Percentiles rank a stretch among this genome's conserved stretches.
Evolutionary conservation across 2,329 filamentous ascomycete species (phyloP).

Genomic region (Colletotrichum eleusines): DNA sequence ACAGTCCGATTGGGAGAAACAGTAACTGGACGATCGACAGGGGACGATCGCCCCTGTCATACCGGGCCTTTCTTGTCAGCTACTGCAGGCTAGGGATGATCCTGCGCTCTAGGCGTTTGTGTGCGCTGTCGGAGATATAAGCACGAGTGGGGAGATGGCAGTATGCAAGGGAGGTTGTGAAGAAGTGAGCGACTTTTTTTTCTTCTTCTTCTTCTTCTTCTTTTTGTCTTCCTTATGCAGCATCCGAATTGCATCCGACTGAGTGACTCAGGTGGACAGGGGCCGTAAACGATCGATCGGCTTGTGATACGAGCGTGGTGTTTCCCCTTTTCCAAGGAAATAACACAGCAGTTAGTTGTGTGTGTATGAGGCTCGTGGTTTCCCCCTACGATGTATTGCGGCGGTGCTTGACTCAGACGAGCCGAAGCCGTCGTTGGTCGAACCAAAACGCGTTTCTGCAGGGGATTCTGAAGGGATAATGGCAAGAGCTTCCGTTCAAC

Average conservation of each 20-base stretch:
- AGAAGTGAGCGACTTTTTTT: conserved; percentile 7
- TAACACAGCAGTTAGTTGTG: background rate
- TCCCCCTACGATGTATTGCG: conserved; percentile 19
- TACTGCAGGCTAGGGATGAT: conserved; percentile 29
- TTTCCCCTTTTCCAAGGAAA: conserved; percentile 7
- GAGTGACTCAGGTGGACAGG: background rate
- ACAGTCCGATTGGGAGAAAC: conserved; percentile 28
- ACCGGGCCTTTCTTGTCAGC: conserved; percentile 17
- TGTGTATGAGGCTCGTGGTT: conserved; percentile 1
- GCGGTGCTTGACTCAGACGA: conserved; percentile 3
- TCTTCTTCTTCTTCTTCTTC: background rate
- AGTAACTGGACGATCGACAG: conserved; percentile 31
- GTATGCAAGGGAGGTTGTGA: conserved; percentile 31
- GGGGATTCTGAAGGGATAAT: conserved; percentile 14
- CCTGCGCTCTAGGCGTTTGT: background rate
- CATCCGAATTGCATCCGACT: background rate
- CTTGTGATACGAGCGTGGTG: background rate
- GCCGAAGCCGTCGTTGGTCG: background rate
- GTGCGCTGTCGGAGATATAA: conserved; percentile 16
- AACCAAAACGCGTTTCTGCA: background rate
- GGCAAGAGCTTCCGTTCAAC: background rate
- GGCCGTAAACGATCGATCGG: background rate
- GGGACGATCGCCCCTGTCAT: conserved; percentile 39
- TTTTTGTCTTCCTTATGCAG: background rate
- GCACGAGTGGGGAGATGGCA: conserved; percentile 1